Evolutionary conservation across 176 grass and related monocot species (phyloP).

Genomic region (Phragmites australis): DNA sequence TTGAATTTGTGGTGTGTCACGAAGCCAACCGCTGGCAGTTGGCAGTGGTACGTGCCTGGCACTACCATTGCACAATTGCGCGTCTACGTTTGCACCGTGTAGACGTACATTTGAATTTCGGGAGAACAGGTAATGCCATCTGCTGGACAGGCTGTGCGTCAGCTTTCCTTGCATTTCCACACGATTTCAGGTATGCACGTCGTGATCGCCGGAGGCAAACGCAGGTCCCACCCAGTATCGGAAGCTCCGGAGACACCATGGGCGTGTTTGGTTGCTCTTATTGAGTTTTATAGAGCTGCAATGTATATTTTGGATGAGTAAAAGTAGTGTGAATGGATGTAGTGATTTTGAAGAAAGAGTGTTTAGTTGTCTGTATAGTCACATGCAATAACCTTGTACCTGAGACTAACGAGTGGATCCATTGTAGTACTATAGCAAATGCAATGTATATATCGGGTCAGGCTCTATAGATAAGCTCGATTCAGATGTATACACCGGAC

Average conservation of each 20-base stretch:
- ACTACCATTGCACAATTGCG: neutral
- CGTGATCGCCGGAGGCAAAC: neutral
- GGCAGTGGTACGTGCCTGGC: conserved; percentile 26
- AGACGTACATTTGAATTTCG: neutral
- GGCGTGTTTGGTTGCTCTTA: too few species aligned
- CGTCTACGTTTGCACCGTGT: neutral
- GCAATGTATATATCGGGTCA: too few species aligned
- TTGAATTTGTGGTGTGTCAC: neutral
- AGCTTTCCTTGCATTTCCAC: neutral
- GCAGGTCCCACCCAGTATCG: neutral
- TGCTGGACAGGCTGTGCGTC: neutral
- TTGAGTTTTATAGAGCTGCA: too few species aligned
- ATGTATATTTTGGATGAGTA: too few species aligned
- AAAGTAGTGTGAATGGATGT: too few species aligned
- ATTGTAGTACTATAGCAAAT: too few species aligned
- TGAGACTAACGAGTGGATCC: too few species aligned
- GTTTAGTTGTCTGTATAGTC: too few species aligned
- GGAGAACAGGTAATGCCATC: neutral
- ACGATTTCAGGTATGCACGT: neutral
- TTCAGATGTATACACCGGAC: too few species aligned
- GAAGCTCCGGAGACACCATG: neutral
- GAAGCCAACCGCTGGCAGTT: conserved; percentile 23
- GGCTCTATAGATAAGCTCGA: too few species aligned
- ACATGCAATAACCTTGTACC: too few species aligned
- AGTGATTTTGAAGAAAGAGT: too few species aligned